Conservation (phyloP, 2,329 filamentous ascomycete genomes). For the Raffaelea ambrosiae region DNA sequence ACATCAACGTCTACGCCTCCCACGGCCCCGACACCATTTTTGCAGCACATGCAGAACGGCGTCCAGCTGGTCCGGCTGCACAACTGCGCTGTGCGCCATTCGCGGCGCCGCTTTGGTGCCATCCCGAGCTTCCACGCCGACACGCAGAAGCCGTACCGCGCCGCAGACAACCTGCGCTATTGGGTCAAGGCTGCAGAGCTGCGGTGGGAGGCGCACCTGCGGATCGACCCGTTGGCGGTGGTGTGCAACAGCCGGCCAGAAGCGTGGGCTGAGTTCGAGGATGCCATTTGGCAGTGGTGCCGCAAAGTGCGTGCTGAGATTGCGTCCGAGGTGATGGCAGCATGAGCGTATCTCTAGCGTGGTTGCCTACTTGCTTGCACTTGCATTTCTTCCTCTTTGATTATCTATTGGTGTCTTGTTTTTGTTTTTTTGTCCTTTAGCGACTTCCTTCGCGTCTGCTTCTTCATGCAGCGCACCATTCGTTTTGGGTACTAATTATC, state of each 20-base stretch:
- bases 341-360: no score
- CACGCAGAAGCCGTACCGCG: slow-evolving; percentile 87
- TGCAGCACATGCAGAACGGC: slow-evolving; percentile 67
- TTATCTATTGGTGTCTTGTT: no score
- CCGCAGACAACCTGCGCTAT: slow-evolving; percentile 86
- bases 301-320: slow-evolving; percentile 76
- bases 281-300: slow-evolving; percentile 77
- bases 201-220: slow-evolving; percentile 71
- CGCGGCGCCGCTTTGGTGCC: slow-evolving; percentile 75
- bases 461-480: no score
- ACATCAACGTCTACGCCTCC: slow-evolving; percentile 18
- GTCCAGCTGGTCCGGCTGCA: slow-evolving; percentile 77
- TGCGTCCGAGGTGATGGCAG: slow-evolving; percentile 45
- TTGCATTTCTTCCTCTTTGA: not conserved
- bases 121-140: slow-evolving; percentile 89
- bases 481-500: no score
- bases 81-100: slow-evolving; percentile 80
- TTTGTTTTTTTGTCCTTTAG: no score
- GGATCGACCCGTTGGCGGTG: slow-evolving; percentile 77
- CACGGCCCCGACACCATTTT: slow-evolving; percentile 58
- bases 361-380: no score
- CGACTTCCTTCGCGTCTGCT: no score
- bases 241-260: slow-evolving; percentile 61
- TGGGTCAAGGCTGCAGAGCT: slow-evolving; percentile 96
- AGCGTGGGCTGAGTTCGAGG: slow-evolving; percentile 76